Evolutionary conservation across 192 early-diverging fungal species (phyloP).

Genomic region (Allomyces macrogynus): DNA sequence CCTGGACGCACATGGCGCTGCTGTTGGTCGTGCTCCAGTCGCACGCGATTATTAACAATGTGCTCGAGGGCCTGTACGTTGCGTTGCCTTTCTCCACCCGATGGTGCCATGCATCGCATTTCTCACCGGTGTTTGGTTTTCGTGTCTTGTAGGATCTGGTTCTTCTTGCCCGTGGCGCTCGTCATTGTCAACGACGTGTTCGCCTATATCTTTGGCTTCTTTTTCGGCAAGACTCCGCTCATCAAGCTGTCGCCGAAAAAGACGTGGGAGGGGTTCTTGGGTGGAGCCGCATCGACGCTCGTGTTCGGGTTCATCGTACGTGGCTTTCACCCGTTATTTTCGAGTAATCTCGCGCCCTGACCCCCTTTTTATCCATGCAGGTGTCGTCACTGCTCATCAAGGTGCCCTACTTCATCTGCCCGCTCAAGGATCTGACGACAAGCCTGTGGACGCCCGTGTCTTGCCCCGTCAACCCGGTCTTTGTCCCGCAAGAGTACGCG

Average conservation of each 20-base stretch:
- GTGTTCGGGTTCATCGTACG: constrained; percentile 61
- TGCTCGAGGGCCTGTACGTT: constrained; percentile 19
- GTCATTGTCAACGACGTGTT: constrained; percentile 92
- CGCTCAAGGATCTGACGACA: constrained; percentile 32
- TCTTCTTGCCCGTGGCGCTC: constrained; percentile 67
- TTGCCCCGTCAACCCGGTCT: constrained; percentile 42
- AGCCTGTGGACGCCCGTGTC: constrained; percentile 17
- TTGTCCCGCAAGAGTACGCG: constrained; percentile 14
- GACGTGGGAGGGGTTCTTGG: constrained; percentile 92
- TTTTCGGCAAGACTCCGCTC: constrained; percentile 75
- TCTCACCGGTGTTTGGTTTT: no score
- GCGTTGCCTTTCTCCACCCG: constrained; percentile 16
- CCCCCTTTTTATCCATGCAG: neutral
- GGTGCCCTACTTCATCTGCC: constrained; percentile 45
- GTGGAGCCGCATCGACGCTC: constrained; percentile 67
- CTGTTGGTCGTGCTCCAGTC: constrained; percentile 78
- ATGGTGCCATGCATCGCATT: neutral
- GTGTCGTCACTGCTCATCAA: constrained; percentile 25
- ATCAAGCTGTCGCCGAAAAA: constrained; percentile 95
- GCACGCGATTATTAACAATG: constrained; percentile 88
- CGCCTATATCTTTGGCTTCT: constrained; percentile 90
- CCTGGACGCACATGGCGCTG: constrained; percentile 93
- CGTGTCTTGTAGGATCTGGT: constrained; percentile 10
- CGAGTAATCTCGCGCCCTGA: no score
- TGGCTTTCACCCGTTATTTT: neutral